Base-by-base conservation (phyloP, 1,284 basidiomycete species). In the Irpex rosettiformis region DNA sequence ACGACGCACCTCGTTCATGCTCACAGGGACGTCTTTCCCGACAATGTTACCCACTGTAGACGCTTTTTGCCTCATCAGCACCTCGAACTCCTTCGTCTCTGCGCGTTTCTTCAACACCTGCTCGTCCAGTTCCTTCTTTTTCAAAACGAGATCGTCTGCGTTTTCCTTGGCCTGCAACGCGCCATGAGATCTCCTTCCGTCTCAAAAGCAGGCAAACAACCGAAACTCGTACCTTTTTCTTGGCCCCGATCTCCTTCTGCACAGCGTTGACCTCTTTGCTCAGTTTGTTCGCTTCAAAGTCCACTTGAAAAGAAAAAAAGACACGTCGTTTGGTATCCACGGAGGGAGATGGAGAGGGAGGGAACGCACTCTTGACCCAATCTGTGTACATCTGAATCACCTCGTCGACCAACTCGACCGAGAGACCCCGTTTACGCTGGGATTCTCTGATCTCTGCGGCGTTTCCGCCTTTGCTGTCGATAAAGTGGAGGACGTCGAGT, bases 401-500 rank as follows among this genome's bases (percentile, higher is more conserved):
- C 73, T 98, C 91, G 75, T 98, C 95, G 11, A 98, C 95, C 64
- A 98, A 74, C 74, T 96, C 94, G 52, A 93, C 91, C 24, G 90
- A 82, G 49, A 94, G 89, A 5, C 91, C 91, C 45, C 97, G 86
- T 77, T 95, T 96, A 71, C 87, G 82, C 78, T 99, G 96, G 13
- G 94, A 97, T 69, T 95, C 94, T 63, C 89, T 81, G 66, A 99
- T 96, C 69, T 90, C 82, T 66, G 93, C 88, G n/a, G 95, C 88
- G 77, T 98, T 93, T 53, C 96, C 97, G 40, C 96, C 97, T 72
- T 95, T 96, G 75, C 79, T 86, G 69, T 90, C 86, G 64, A 93
- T 89, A 65, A 93, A 93, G 58, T 79, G 80, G 6, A 85, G 77
- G n/a, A 92, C 78, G 77, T 93, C 90, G 61, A 93, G 76, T 29